A percentile compares a stretch with the other conserved stretches of the same genome.
Evolutionary conservation across 208 protist species (phyloP).

Genomic region (Trichomonas tenax): DNA sequence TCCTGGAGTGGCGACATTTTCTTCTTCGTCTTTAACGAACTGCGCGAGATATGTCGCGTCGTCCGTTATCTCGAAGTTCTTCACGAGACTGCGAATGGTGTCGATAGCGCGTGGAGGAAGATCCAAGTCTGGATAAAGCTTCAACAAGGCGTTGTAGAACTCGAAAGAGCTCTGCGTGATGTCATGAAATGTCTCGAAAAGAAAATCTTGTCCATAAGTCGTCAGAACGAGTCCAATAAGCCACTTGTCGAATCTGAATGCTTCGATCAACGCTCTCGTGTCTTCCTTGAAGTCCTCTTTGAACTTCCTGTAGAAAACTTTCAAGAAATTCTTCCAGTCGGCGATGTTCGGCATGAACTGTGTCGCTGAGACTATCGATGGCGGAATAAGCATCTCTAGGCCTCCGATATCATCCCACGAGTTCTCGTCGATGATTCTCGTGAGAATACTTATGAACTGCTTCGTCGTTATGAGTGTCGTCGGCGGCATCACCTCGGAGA

Average conservation of each 20-base stretch:
- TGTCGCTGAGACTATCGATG: not conserved
- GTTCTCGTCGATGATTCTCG: not conserved
- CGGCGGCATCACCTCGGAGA: not conserved
- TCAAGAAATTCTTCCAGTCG: not conserved
- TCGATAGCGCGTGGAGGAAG: not conserved
- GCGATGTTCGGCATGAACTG: not conserved
- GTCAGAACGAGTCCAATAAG: not conserved
- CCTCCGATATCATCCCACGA: not conserved
- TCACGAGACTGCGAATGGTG: not conserved
- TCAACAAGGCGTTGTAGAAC: not conserved
- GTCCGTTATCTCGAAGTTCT: not conserved
- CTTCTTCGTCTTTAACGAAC: not conserved
- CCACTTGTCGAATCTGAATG: not conserved
- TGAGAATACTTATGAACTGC: not conserved
- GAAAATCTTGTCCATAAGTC: not conserved
- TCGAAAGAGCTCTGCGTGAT: not conserved
- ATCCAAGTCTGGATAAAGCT: not conserved
- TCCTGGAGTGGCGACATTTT: not conserved
- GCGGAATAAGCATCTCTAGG: not conserved
- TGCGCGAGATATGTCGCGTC: not conserved
- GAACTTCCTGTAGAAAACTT: not conserved
- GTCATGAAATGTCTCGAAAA: not conserved
- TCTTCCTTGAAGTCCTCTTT: not conserved
- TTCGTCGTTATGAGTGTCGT: not conserved
- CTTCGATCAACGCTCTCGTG: not conserved